A percentile compares a stretch with the other conserved stretches of the same genome.
These are phyloP conservation scores for Saprolegnia diclina DNA, from an alignment of 352 stramenopile species.

Conservation along the genomic window DNA sequence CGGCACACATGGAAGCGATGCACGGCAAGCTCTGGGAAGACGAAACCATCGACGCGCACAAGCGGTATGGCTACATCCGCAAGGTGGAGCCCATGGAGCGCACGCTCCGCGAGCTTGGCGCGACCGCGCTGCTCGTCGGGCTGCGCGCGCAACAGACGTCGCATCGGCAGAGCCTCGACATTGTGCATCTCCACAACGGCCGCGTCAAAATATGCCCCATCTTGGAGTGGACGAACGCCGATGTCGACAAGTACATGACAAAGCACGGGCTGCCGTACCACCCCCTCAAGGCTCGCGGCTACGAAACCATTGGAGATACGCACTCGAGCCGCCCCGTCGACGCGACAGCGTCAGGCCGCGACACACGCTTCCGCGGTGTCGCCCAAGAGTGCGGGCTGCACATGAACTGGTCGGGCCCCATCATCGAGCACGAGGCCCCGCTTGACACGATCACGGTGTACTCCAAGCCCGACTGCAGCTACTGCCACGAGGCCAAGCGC, in stretches of 20 bases:
- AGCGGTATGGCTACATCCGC: slow-evolving; percentile 71
- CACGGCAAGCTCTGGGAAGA: slow-evolving; percentile 81
- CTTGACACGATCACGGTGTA: slow-evolving; percentile 40
- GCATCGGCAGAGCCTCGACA: slow-evolving; percentile 54
- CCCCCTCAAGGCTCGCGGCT: slow-evolving; percentile 75
- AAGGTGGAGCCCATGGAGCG: slow-evolving; percentile 86
- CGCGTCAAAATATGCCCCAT: slow-evolving; percentile 84
- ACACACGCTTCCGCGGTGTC: slow-evolving; percentile 72
- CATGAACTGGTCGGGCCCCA: slow-evolving; percentile 58
- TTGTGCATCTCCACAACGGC: slow-evolving; percentile 75
- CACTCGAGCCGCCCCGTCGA: slow-evolving; percentile 78
- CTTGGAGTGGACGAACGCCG: slow-evolving; percentile 66
- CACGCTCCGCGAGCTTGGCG: slow-evolving; percentile 50
- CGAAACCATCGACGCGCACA: slow-evolving; percentile 61
- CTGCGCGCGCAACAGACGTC: slow-evolving; percentile 74
- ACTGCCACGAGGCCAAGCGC: slow-evolving; percentile 58
- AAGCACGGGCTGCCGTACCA: slow-evolving; percentile 65
- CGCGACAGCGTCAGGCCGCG: slow-evolving; percentile 49
- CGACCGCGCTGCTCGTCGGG: slow-evolving; percentile 63
- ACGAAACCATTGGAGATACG: slow-evolving; percentile 74
- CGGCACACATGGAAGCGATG: slow-evolving; percentile 77
- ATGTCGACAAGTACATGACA: slow-evolving; percentile 74
- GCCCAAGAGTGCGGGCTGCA: slow-evolving; percentile 81
- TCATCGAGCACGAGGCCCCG: slow-evolving; percentile 36
- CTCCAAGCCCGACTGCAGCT: slow-evolving; percentile 75